phyloP scores from a whole-genome alignment of 2,329 filamentous ascomycete species.

The Ambrosiella xylebori region DNA sequence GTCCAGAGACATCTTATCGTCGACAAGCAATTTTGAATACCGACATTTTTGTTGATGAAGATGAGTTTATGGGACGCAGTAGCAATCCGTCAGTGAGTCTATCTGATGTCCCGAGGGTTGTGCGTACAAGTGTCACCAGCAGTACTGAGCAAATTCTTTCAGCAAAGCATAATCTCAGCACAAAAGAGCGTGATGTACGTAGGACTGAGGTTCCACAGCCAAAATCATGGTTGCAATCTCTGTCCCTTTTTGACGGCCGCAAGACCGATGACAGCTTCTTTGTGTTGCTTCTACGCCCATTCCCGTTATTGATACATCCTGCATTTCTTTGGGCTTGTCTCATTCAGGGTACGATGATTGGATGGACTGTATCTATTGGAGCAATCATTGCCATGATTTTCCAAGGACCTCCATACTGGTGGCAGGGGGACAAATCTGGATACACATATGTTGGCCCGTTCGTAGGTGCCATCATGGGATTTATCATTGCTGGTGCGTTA shows the following conservation, averaged over 20 bases:
- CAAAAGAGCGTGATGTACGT: not conserved
- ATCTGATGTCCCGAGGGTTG: not conserved
- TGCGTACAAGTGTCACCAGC: not conserved
- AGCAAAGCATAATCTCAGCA: not conserved
- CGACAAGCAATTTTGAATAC: conserved; percentile 45
- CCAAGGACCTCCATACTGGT: conserved; percentile 64
- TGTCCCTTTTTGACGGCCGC: conserved; percentile 61
- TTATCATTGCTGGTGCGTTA: conserved; percentile 54
- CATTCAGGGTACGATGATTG: conserved; percentile 78
- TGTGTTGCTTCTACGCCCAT: conserved; percentile 50
- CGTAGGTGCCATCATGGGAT: conserved; percentile 63
- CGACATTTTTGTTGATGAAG: conserved; percentile 35
- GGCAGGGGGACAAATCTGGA: conserved; percentile 65
- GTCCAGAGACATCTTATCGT: conserved; percentile 68
- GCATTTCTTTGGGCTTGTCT: conserved; percentile 66
- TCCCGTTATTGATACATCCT: conserved; percentile 70
- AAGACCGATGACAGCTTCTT: conserved; percentile 62
- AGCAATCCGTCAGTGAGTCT: not conserved
- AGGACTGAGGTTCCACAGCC: conserved; percentile 19
- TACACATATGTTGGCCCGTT: conserved; percentile 78
- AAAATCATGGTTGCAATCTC: conserved; percentile 38
- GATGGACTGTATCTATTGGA: conserved; percentile 88
- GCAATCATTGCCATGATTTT: conserved; percentile 71
- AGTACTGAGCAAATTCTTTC: not conserved
- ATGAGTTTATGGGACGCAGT: conserved; percentile 2